Conservation (phyloP, 208 protist genomes). For the Crithidia thermophila region DNA sequence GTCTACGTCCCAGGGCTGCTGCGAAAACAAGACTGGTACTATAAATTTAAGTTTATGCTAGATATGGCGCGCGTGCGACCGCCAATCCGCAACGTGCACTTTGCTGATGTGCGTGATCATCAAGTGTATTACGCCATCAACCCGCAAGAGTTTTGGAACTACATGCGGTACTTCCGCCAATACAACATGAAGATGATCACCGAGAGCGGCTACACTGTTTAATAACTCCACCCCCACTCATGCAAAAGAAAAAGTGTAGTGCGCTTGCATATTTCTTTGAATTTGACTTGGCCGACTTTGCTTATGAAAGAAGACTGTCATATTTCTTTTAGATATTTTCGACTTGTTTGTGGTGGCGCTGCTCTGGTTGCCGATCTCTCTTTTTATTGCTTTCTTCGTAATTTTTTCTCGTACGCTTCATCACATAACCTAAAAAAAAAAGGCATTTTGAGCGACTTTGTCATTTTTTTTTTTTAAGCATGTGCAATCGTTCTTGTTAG, state of each 20-base stretch:
- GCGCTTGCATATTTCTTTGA: slow-evolving; percentile 3
- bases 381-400: not conserved
- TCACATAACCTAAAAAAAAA: too few species aligned
- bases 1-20: slow-evolving; percentile 85
- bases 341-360: not conserved
- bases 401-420: not conserved
- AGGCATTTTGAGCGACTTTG: too few species aligned
- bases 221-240: too few species aligned
- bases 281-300: too few species aligned
- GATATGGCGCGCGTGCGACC: slow-evolving; percentile 79
- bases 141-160: slow-evolving; percentile 90
- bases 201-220: slow-evolving; percentile 36
- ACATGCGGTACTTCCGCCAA: slow-evolving; percentile 87
- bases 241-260: too few species aligned
- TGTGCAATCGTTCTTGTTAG: too few species aligned
- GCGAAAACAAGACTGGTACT: slow-evolving; percentile 86
- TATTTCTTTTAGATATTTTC: slow-evolving; percentile 4
- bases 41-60: slow-evolving; percentile 93
- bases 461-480: too few species aligned
- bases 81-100: slow-evolving; percentile 79
- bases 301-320: not conserved
- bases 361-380: too few species aligned
- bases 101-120: slow-evolving; percentile 87
- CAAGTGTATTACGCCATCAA: slow-evolving; percentile 92
- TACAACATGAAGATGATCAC: slow-evolving; percentile 87